Evolutionary conservation across 345 rosid genomes (phyloP).

Genomic region (Salix viminalis): DNA sequence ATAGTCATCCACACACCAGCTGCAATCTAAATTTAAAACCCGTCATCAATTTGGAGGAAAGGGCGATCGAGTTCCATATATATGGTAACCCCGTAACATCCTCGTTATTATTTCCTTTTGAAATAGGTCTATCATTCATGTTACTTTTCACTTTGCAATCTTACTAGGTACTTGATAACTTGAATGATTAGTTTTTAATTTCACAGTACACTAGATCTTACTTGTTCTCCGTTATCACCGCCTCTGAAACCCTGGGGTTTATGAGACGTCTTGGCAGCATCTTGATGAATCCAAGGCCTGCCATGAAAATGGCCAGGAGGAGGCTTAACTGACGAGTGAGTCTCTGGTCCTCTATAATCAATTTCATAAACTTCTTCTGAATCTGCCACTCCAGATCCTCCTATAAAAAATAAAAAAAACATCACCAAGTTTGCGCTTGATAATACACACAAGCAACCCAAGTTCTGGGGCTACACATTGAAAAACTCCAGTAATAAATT

Average conservation of each 20-base stretch:
- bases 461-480: neutral
- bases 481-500: neutral
- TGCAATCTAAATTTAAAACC: no score
- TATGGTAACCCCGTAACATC: neutral
- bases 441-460: neutral
- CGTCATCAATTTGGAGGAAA: no score
- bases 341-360: slow-evolving; percentile 55
- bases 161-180: no score
- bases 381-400: slow-evolving; percentile 7
- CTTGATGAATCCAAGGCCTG: slow-evolving; percentile 16
- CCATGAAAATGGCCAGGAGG: slow-evolving; percentile 37
- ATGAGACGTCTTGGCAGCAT: neutral
- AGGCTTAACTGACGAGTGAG: slow-evolving; percentile 38
- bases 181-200: no score
- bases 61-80: neutral
- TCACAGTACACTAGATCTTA: neutral
- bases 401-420: neutral
- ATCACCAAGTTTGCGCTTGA: neutral
- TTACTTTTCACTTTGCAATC: no score
- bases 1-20: neutral
- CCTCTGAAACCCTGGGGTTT: slow-evolving; percentile 11
- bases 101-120: no score
- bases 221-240: slow-evolving; percentile 7
- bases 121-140: no score
- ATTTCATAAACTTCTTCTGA: slow-evolving; percentile 35